A percentile compares a stretch with the other conserved stretches of the same genome.
phyloP scores from a whole-genome alignment of 1,284 basidiomycete genomes.

The Earliella scabrosa region DNA sequence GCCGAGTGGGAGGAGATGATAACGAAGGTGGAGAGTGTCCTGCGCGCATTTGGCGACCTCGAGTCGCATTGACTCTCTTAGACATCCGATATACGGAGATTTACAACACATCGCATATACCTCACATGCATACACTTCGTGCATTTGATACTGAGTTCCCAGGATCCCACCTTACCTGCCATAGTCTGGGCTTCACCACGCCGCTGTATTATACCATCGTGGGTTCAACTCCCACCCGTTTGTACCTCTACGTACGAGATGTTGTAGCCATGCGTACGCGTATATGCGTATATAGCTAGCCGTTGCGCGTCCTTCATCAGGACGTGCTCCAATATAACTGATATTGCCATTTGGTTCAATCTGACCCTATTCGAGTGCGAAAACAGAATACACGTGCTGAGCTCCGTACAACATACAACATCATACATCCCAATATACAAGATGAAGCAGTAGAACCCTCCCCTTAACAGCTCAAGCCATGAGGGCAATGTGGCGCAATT shows the following conservation, averaged over 20 bases:
- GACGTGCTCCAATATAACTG: background rate
- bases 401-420: background rate
- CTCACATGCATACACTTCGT: no score
- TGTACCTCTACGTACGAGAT: conserved; percentile 11
- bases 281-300: no score
- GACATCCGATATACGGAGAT: background rate
- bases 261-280: conserved; percentile 7
- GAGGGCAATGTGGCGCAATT: conserved; percentile 81
- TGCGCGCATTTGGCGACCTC: conserved; percentile 54
- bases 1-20: conserved; percentile 96
- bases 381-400: no score
- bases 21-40: conserved; percentile 78
- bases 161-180: no score
- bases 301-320: conserved; percentile 4
- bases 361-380: no score
- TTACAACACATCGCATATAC: background rate
- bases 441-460: no score
- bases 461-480: no score
- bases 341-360: background rate
- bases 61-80: background rate
- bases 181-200: conserved; percentile 20
- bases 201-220: conserved; percentile 18
- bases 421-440: background rate
- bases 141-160: no score
- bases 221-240: conserved; percentile 22